Conservation (phyloP, 2,329 filamentous ascomycete genomes). For the Curvularia eragrostidis region DNA sequence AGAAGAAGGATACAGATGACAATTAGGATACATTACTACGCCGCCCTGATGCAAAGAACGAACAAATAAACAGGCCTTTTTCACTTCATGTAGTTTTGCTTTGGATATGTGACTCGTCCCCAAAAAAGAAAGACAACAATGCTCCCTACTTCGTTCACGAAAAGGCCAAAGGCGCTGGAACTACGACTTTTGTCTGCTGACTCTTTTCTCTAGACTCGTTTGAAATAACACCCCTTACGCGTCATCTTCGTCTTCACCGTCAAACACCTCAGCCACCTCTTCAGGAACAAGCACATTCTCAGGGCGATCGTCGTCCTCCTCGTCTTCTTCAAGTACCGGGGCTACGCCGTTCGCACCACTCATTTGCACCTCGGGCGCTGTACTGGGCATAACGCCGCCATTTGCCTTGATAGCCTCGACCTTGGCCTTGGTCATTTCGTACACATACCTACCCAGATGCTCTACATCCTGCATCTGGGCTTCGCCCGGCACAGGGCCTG, state of each 20-base stretch:
- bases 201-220: neutral
- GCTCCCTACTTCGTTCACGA: neutral
- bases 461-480: slow-evolving; percentile 88
- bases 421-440: slow-evolving; percentile 87
- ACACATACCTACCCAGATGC: slow-evolving; percentile 95
- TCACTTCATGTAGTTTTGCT: neutral
- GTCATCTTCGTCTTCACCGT: slow-evolving; percentile 14
- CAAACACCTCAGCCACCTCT: slow-evolving; percentile 8
- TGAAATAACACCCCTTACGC: neutral
- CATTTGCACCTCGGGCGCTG: slow-evolving; percentile 42
- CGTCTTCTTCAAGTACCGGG: slow-evolving; percentile 21
- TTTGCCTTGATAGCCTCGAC: slow-evolving; percentile 62
- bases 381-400: slow-evolving; percentile 43
- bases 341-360: slow-evolving; percentile 44
- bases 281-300: slow-evolving; percentile 40
- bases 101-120: neutral
- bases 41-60: slow-evolving; percentile 3
- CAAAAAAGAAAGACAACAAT: neutral
- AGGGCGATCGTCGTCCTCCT: slow-evolving; percentile 37
- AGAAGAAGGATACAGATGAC: neutral
- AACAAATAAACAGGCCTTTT: neutral
- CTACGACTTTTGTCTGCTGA: neutral
- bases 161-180: neutral
- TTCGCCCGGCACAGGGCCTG: slow-evolving; percentile 48
- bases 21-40: neutral